phyloP scores from a whole-genome alignment of 2,329 filamentous ascomycete genomes.

The Xylaria sp. region DNA sequence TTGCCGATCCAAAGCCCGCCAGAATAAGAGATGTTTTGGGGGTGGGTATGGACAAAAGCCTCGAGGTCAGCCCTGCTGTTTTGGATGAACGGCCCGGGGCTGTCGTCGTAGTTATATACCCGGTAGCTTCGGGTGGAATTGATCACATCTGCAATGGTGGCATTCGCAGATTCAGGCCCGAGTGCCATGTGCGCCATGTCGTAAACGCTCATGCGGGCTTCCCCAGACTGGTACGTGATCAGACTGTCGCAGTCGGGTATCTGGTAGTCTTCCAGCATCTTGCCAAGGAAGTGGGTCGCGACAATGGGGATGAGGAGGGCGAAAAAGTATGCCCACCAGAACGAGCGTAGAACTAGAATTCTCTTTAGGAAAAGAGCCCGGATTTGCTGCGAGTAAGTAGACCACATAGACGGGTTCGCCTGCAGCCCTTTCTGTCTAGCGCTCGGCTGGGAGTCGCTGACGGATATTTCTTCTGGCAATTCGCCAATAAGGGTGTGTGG shows the following conservation, averaged over 20 bases:
- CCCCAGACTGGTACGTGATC: slow-evolving; percentile 9
- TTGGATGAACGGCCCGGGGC: slow-evolving; percentile 14
- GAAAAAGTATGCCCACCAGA: slow-evolving; percentile 34
- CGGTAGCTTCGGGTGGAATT: not conserved
- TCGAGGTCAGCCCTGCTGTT: slow-evolving; percentile 20
- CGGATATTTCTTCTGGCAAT: slow-evolving; percentile 15
- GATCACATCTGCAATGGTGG: slow-evolving; percentile 12
- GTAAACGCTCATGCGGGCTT: not conserved
- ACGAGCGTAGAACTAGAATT: slow-evolving; percentile 28
- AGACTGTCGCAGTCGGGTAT: slow-evolving; percentile 23
- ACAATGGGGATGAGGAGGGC: slow-evolving; percentile 32
- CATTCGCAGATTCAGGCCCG: slow-evolving; percentile 22
- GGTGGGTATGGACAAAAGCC: slow-evolving; percentile 18
- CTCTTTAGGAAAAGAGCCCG: slow-evolving; percentile 32
- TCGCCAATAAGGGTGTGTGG: slow-evolving; percentile 31
- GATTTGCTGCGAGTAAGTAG: slow-evolving; percentile 26
- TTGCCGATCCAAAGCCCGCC: slow-evolving; percentile 28
- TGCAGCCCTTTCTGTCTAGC: slow-evolving; percentile 10
- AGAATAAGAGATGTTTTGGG: slow-evolving; percentile 15
- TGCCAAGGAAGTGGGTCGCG: slow-evolving; percentile 21
- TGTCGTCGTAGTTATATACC: not conserved
- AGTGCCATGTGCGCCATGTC: slow-evolving; percentile 2
- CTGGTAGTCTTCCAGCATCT: slow-evolving; percentile 22
- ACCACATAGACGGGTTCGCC: slow-evolving; percentile 14
- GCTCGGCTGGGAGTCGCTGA: slow-evolving; percentile 8